phyloP scores from a whole-genome alignment of 2,329 filamentous ascomycete species.

The Sclerotiophoma versabilis region DNA sequence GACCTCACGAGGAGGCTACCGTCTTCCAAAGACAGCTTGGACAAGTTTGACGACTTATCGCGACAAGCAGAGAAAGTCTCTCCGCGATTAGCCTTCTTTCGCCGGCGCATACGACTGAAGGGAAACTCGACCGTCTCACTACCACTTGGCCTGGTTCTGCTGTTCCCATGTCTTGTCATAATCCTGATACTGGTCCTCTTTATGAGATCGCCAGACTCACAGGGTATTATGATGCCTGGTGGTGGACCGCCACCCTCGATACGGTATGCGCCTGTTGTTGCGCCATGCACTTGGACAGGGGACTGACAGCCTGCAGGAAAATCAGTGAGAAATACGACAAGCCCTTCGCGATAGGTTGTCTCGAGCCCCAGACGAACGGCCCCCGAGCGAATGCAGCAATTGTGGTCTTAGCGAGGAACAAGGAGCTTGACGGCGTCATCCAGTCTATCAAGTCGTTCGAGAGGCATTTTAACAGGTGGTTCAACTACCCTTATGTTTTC shows the following conservation, averaged over 20 bases:
- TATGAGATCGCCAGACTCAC: constrained; percentile 82
- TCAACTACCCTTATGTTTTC: constrained; percentile 97
- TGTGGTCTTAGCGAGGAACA: constrained; percentile 93
- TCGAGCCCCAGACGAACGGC: constrained; percentile 75
- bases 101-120: constrained; percentile 83
- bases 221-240: constrained; percentile 82
- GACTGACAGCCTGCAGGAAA: constrained; percentile 66
- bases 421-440: constrained; percentile 93
- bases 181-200: constrained; percentile 90
- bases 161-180: constrained; percentile 92
- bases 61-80: constrained; percentile 52
- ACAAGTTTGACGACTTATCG: constrained; percentile 54
- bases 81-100: constrained; percentile 77
- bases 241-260: constrained; percentile 87
- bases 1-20: constrained; percentile 56
- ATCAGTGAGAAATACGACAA: constrained; percentile 98
- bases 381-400: constrained; percentile 93
- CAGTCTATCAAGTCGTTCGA: constrained; percentile 98
- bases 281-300: not conserved
- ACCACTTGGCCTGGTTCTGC: constrained; percentile 86
- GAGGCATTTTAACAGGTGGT: constrained; percentile 98
- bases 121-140: constrained; percentile 93
- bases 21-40: constrained; percentile 50
- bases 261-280: constrained; percentile 64
- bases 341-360: constrained; percentile 90